Base-by-base conservation (phyloP, 257 asterid species). In the Verbena officinalis region DNA sequence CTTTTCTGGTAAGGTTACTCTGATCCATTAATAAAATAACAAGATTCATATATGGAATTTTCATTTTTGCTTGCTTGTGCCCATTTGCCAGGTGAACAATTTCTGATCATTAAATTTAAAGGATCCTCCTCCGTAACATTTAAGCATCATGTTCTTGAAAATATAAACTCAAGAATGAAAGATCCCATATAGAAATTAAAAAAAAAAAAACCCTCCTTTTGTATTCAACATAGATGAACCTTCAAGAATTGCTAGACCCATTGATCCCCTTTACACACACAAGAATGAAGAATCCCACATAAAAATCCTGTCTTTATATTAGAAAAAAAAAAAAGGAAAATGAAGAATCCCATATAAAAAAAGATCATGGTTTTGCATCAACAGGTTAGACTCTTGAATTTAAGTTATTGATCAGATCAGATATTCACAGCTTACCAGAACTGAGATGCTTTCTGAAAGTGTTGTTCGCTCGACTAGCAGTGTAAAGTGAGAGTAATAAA, bases 401-500 rank as follows among this genome's bases (percentile, higher is more conserved):
- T 24, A 15, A 30, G 38, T 9, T 16, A 55, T 46, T 27, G 44
- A 75, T 7, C 9, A 30, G 16, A 48, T 38, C 7, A 44, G 45
- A 43, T 43, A 44, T 59, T 55, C 17, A 42, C 16, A 45, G 24
- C 67, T 55, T 64, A 70, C 76, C 65, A 34, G 58, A 64, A 70
- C 20, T 46, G 62, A 66, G 72, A 74, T 58, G n/a, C 42, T 69
- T 44, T 11, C 19, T 14, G 12, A 48, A 36, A 44, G 55, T 13
- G 58, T 34, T 11, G 22, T 36, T 71, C 56, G 64, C 22, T 46
- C 24, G 17, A 42, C 7, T 21, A 57, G 67, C 66, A 48, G 46
- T 13, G 66, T 14, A 11, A 11, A 49, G 38, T 42, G 20, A 64
- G 33, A 22, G 31, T n/a, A 15, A 62, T 51, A 16, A 24, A 16